Conservation (phyloP, 2,329 filamentous ascomycete genomes). For the Zymoseptoria passerinii region DNA sequence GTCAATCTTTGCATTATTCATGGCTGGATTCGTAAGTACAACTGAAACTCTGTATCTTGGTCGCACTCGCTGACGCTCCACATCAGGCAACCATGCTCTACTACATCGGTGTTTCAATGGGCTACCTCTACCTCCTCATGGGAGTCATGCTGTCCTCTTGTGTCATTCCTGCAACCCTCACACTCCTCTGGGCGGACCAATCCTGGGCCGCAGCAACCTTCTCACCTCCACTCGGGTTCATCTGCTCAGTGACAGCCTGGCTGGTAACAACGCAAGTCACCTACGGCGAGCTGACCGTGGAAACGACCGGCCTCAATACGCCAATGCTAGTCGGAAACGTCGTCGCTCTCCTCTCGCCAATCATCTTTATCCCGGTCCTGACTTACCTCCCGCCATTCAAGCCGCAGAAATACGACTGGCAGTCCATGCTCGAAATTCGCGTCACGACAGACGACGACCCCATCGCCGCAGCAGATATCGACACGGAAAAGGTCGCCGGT, state of each 20-base stretch:
- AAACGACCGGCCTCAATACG: constrained; percentile 72
- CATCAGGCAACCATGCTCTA: constrained; percentile 60
- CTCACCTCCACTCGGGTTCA: constrained; percentile 61
- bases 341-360: constrained; percentile 66
- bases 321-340: constrained; percentile 87
- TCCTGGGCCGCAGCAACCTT: constrained; percentile 65
- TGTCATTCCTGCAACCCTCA: constrained; percentile 64
- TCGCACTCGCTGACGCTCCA: constrained; percentile 55
- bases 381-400: constrained; percentile 54
- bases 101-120: constrained; percentile 57
- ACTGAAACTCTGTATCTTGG: constrained; percentile 1
- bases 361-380: constrained; percentile 64
- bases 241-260: constrained; percentile 64
- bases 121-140: constrained; percentile 77
- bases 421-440: constrained; percentile 68
- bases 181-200: constrained; percentile 72
- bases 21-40: constrained; percentile 25
- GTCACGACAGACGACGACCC: constrained; percentile 57
- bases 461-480: constrained; percentile 34
- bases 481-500: not conserved
- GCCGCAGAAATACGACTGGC: constrained; percentile 71
- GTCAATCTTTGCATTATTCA: constrained; percentile 32
- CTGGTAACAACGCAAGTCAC: constrained; percentile 65
- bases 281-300: constrained; percentile 61
- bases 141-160: constrained; percentile 81